Evolutionary conservation across 345 rosid genomes (phyloP).

Genomic region (Eucalyptus pauciflora): DNA sequence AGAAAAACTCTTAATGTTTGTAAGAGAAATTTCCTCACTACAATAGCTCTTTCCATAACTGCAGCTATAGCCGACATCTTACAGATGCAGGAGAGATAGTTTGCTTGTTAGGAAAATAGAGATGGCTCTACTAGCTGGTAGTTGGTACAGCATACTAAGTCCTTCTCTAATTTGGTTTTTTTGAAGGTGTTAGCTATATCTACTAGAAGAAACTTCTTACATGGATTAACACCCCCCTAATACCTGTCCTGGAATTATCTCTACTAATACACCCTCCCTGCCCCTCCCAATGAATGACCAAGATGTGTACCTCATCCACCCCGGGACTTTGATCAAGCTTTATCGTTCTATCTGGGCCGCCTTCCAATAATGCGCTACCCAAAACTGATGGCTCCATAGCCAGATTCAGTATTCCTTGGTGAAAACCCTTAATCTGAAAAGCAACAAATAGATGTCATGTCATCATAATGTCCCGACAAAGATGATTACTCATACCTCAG

Average conservation of each 20-base stretch:
- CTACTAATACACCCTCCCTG: neutral
- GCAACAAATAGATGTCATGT: neutral
- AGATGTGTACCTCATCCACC: constrained; percentile 60
- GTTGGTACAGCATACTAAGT: neutral
- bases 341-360: constrained; percentile 86
- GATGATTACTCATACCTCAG: neutral
- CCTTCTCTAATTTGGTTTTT: neutral
- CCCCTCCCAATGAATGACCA: neutral
- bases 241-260: neutral
- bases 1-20: neutral
- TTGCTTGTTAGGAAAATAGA: neutral
- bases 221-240: neutral
- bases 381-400: constrained; percentile 93
- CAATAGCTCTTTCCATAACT: neutral
- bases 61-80: neutral
- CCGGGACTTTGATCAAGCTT: constrained; percentile 87
- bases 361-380: constrained; percentile 80
- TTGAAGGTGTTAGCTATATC: neutral
- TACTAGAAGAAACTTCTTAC: neutral
- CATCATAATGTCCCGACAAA: neutral
- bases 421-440: constrained; percentile 69
- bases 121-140: neutral
- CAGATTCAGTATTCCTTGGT: constrained; percentile 79
- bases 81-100: neutral
- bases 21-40: neutral